These are phyloP conservation scores for Corniculantispora saksenae DNA, from an alignment of 2,329 filamentous ascomycete genomes.

Conservation along the genomic window DNA sequence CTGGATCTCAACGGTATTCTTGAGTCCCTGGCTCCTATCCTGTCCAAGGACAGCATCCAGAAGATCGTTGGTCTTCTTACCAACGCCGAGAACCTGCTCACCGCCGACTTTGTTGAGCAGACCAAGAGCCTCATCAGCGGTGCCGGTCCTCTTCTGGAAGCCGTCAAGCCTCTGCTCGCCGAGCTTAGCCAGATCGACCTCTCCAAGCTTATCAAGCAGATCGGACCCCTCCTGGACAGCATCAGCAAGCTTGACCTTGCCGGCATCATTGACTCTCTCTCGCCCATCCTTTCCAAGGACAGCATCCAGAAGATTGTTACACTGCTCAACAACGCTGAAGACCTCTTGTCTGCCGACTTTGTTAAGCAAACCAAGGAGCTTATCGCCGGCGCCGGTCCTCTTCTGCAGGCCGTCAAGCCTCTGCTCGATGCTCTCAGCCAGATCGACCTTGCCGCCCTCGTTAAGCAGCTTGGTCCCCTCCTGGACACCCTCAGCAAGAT, in stretches of 20 bases:
- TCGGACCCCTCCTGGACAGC: constrained; percentile 38
- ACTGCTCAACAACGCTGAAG: constrained; percentile 14
- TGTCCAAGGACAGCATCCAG: constrained; percentile 35
- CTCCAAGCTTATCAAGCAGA: constrained; percentile 29
- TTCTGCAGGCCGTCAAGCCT: constrained; percentile 35
- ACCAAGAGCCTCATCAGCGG: constrained; percentile 35
- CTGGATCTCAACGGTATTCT: constrained; percentile 33
- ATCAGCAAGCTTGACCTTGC: constrained; percentile 36
- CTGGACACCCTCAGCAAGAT: constrained; percentile 39
- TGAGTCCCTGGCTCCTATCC: constrained; percentile 31
- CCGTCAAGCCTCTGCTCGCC: constrained; percentile 32
- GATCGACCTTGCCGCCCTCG: constrained; percentile 34
- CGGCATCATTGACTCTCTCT: constrained; percentile 35
- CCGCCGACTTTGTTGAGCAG: constrained; percentile 32
- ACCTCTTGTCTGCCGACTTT: constrained; percentile 12
- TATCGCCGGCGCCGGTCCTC: constrained; percentile 17
- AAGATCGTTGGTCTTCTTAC: constrained; percentile 35
- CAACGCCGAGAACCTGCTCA: constrained; percentile 38
- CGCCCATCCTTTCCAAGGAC: constrained; percentile 41
- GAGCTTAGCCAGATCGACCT: constrained; percentile 34
- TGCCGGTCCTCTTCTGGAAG: constrained; percentile 34
- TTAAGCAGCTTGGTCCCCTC: constrained; percentile 32
- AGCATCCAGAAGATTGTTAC: constrained; percentile 37
- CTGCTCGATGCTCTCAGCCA: constrained; percentile 38
- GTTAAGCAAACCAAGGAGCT: constrained; percentile 20